These are phyloP conservation scores for Pythium volutum DNA, from an alignment of 352 stramenopile species.

Conservation along the genomic window DNA sequence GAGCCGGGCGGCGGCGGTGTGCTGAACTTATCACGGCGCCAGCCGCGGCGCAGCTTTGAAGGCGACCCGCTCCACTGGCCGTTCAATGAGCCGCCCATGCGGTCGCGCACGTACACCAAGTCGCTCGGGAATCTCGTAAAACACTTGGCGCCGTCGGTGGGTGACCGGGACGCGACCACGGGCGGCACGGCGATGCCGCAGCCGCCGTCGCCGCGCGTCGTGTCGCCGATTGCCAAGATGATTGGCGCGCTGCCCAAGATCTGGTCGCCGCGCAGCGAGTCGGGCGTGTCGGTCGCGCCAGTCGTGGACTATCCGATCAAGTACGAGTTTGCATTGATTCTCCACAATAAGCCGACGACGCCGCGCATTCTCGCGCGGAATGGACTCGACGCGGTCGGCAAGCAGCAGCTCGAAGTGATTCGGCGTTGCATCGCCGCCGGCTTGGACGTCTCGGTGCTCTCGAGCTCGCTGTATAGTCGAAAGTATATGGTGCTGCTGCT, in stretches of 20 bases:
- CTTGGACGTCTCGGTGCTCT: conserved; percentile 75
- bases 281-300: conserved; percentile 28
- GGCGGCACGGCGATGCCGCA: conserved; percentile 7
- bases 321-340: conserved; percentile 82
- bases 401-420: conserved; percentile 75
- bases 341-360: conserved; percentile 82
- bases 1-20: conserved; percentile 19
- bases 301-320: conserved; percentile 64
- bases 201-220: conserved; percentile 29
- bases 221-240: conserved; percentile 45
- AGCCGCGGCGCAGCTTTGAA: conserved; percentile 26
- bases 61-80: conserved; percentile 14
- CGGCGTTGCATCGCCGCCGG: conserved; percentile 69
- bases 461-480: conserved; percentile 74
- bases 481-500: conserved; percentile 82
- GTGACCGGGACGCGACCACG: conserved; percentile 19
- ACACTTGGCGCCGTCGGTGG: conserved; percentile 54
- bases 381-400: conserved; percentile 65
- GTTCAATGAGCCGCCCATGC: conserved; percentile 31
- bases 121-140: conserved; percentile 78
- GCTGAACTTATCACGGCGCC: conserved; percentile 21
- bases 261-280: conserved; percentile 64
- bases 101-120: conserved; percentile 71
- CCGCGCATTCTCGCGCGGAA: conserved; percentile 70
- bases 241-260: conserved; percentile 52